Evolutionary conservation across 805 yeast genomes (phyloP).

Genomic region (Sungouiozyma intestinalis): DNA sequence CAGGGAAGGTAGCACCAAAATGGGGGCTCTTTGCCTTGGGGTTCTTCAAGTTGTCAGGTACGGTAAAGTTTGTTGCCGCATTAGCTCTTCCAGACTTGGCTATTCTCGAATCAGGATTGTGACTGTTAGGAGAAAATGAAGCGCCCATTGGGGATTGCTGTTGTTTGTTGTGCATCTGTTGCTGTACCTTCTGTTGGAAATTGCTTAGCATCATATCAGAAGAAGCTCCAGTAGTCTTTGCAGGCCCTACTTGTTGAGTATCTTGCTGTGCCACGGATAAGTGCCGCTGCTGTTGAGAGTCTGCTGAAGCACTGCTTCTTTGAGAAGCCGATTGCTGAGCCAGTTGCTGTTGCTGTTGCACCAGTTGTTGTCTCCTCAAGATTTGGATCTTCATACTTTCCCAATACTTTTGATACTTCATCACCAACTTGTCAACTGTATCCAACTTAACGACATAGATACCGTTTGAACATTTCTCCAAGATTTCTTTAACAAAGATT

Average conservation of each 20-base stretch:
- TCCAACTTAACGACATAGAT: conserved; percentile 64
- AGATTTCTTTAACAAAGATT: conserved; percentile 64
- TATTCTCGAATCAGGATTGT: conserved; percentile 4
- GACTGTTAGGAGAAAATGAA: conserved; percentile 4
- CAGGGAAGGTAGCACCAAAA: background rate
- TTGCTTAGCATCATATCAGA: conserved; percentile 7
- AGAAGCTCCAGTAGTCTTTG: background rate
- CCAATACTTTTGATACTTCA: conserved; percentile 66
- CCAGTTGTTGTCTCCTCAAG: conserved; percentile 29
- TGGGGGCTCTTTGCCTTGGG: background rate
- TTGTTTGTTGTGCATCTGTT: conserved; percentile 8
- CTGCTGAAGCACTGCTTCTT: conserved; percentile 20
- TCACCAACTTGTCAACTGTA: conserved; percentile 55
- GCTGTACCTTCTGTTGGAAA: conserved; percentile 16
- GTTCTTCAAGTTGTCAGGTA: conserved; percentile 1
- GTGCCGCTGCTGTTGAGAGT: conserved; percentile 10
- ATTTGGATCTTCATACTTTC: conserved; percentile 62
- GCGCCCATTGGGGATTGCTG: conserved; percentile 13
- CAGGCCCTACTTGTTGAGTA: conserved; percentile 2
- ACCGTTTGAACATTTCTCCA: conserved; percentile 57
- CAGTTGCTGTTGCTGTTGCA: conserved; percentile 28
- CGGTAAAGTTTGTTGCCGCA: conserved; percentile 10
- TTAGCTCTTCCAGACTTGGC: conserved; percentile 14
- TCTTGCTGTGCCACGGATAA: background rate
- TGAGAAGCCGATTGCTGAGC: conserved; percentile 18